These are phyloP conservation scores for Nicotiana benthamiana DNA, from an alignment of 257 asterid species.

Conservation along the genomic window DNA sequence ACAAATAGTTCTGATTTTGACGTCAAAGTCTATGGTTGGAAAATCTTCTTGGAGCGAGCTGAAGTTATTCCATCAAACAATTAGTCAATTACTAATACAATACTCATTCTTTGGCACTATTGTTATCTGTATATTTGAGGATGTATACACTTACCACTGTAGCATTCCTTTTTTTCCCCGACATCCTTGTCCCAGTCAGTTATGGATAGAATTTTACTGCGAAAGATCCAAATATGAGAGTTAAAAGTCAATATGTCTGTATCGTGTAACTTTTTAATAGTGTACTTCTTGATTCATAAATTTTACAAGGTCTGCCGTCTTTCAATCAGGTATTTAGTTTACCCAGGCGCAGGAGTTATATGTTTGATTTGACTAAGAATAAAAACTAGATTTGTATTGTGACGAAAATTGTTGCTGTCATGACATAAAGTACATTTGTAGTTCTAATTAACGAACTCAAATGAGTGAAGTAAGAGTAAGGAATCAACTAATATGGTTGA, in stretches of 20 bases:
- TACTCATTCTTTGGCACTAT: neutral
- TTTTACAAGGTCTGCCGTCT: neutral
- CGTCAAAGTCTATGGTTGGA: slow-evolving; percentile 66
- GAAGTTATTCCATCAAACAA: neutral
- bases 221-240: neutral
- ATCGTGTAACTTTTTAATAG: neutral
- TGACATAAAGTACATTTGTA: neutral
- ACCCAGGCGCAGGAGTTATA: neutral
- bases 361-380: neutral
- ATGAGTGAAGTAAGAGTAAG: neutral
- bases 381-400: neutral
- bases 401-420: neutral
- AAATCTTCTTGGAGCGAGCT: slow-evolving; percentile 36
- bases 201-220: neutral
- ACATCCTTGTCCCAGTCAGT: neutral
- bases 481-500: neutral
- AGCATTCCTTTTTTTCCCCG: neutral
- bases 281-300: neutral
- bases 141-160: neutral
- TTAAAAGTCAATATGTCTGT: neutral
- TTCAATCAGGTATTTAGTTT: neutral
- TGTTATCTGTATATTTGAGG: neutral
- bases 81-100: neutral
- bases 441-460: neutral
- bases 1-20: slow-evolving; percentile 39